phyloP scores from a whole-genome alignment of 179 eudicot species.

The Nepenthes alata region DNA sequence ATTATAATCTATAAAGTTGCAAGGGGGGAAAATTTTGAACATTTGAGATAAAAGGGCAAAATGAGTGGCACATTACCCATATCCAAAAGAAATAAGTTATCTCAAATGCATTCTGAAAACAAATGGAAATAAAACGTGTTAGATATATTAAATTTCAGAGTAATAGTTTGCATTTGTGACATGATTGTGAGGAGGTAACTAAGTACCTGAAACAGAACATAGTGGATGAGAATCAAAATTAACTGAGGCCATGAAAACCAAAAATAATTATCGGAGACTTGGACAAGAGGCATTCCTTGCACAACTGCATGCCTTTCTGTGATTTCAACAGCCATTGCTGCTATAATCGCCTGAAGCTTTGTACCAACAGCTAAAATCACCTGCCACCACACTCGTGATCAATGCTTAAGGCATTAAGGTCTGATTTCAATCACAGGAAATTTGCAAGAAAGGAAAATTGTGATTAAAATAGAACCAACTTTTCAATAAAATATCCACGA shows the following conservation, averaged over 20 bases:
- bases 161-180: neutral
- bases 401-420: constrained; percentile 4
- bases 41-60: neutral
- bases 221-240: constrained; percentile 55
- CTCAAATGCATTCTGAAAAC: constrained; percentile 75
- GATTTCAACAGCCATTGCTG: constrained; percentile 80
- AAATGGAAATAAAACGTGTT: neutral
- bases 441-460: no score
- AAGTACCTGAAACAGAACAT: constrained; percentile 63
- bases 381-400: constrained; percentile 24
- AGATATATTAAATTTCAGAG: neutral
- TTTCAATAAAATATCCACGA: neutral
- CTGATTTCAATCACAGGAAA: no score
- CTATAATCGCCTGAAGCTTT: constrained; percentile 73
- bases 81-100: constrained; percentile 73
- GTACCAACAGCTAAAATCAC: constrained; percentile 63
- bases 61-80: constrained; percentile 31
- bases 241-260: constrained; percentile 70
- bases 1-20: neutral
- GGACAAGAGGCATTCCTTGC: constrained; percentile 80
- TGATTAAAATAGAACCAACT: neutral
- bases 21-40: neutral
- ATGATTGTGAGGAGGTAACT: neutral
- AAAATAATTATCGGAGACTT: constrained; percentile 63
- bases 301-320: constrained; percentile 75